Conservation (phyloP, 1,284 basidiomycete species). For the Trichosporon sp. region DNA sequence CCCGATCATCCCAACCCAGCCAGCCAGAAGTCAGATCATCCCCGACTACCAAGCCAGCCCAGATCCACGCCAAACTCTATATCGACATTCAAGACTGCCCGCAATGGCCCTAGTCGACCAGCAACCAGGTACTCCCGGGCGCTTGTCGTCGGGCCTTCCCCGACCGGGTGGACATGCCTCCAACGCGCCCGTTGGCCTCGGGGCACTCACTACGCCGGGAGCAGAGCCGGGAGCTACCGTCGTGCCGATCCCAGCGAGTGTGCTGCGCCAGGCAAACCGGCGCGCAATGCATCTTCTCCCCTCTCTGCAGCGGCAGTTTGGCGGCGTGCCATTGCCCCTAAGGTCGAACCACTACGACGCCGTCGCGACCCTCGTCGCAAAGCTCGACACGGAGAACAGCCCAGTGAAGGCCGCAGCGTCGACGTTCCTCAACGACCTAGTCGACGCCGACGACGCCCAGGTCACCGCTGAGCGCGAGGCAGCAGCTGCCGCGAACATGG, state of each 20-base stretch:
- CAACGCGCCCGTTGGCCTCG: background rate
- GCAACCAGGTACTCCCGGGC: background rate
- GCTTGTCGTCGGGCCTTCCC: background rate
- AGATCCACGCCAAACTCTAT: background rate
- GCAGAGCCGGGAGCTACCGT: background rate
- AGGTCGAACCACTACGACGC: background rate
- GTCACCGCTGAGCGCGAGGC: background rate
- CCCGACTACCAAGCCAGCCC: background rate
- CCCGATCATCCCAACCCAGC: background rate
- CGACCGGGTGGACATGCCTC: too few relatives aligned
- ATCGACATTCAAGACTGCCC: background rate
- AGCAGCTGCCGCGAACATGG: background rate
- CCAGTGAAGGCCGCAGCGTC: background rate
- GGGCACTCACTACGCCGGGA: background rate
- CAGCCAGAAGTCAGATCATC: too few relatives aligned
- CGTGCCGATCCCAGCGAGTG: background rate
- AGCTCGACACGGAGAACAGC: background rate
- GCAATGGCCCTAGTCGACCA: background rate
- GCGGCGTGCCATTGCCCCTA: background rate
- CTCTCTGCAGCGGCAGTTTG: background rate
- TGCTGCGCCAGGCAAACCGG: background rate
- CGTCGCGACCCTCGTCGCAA: background rate
- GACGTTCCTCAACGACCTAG: background rate
- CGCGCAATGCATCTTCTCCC: background rate
- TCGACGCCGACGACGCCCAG: slow-evolving; percentile 2